Base-by-base conservation (phyloP, 305 asterid species). In the Fraxinus ornus region DNA sequence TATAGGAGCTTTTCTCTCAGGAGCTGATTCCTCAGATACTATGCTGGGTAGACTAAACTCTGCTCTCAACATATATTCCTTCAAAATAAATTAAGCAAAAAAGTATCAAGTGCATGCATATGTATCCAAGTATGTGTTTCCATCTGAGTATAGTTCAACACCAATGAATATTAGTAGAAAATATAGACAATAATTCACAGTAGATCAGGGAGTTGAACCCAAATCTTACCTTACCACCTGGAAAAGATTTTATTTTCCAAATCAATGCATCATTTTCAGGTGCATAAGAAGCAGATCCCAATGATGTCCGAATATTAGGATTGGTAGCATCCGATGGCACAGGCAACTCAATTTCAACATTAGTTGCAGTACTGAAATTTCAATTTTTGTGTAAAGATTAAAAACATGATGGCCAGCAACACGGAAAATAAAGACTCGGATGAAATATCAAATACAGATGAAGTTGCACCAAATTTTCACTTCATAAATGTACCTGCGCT, bases 211-310 rank as follows among this genome's bases (percentile, higher is more conserved):
- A 68, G 39, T 68, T 62, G 37, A 24, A 52, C 30, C 3, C n/a
- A 57, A 84, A 7, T 49, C 86, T 78, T 85, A 95, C 99, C 97
- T 95, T 95, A 68, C 94, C 97, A 86, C 99, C 99, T 0, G 99
- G 97, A 79, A 95, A 93, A 79, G 99, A 94, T 88, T 95, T 95
- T 75, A 95, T 95, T 84, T 95, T 95, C 99, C 99, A 95, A 76
- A 93, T 85, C 80, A 94, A 86, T 26, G 99, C 93, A 86, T 95
- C 99, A 47, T 68, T 90, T 89, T 95, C 99, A 39, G 99, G 99
- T 44, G 98, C 97, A 86, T 95, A 95, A 81, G 90, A 37, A 75
- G 99, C 97, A 60, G 95, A 91, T 24, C 99, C 99, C 97, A 95
- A 93, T 66, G 99, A 95, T 47, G 97, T 93, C 79, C 98, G 92